Conservation (phyloP, 2,329 filamentous ascomycete genomes). For the Immersiporthe knoxdaviesiana region DNA sequence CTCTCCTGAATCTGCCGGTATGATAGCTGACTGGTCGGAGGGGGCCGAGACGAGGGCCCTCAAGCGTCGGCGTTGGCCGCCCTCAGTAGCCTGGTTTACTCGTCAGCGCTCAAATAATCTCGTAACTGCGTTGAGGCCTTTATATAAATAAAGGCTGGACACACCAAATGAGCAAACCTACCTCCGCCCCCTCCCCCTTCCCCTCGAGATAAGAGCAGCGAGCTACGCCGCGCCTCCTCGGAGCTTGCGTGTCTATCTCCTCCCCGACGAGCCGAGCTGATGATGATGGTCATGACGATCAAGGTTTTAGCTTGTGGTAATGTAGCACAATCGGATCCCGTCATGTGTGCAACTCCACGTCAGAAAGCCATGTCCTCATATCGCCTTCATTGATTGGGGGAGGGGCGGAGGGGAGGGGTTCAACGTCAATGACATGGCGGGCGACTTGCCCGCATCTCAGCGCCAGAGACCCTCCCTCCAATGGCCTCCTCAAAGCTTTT, state of each 20-base stretch:
- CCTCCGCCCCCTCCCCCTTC: neutral
- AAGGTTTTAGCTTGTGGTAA: neutral
- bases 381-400: neutral
- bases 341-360: constrained; percentile 8
- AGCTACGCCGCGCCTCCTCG: neutral
- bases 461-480: neutral
- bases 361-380: neutral
- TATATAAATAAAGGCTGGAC: neutral
- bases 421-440: neutral
- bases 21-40: constrained; percentile 21
- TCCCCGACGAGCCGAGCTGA: constrained; percentile 9
- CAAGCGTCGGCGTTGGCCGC: neutral
- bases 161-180: neutral
- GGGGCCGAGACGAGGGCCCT: constrained; percentile 7
- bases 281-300: neutral
- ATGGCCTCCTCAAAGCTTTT: neutral
- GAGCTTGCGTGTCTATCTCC: neutral
- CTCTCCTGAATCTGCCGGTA: constrained; percentile 1
- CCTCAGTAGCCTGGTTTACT: neutral
- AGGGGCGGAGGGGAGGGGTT: too few species aligned
- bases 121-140: neutral
- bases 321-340: neutral
- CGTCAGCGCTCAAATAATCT: neutral
- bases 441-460: neutral
- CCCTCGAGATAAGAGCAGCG: neutral